A percentile compares a stretch with the other conserved stretches of the same genome.
These are phyloP conservation scores for Ceratocystis colombiana DNA, from an alignment of 2,329 filamentous ascomycete species.

Conservation along the genomic window DNA sequence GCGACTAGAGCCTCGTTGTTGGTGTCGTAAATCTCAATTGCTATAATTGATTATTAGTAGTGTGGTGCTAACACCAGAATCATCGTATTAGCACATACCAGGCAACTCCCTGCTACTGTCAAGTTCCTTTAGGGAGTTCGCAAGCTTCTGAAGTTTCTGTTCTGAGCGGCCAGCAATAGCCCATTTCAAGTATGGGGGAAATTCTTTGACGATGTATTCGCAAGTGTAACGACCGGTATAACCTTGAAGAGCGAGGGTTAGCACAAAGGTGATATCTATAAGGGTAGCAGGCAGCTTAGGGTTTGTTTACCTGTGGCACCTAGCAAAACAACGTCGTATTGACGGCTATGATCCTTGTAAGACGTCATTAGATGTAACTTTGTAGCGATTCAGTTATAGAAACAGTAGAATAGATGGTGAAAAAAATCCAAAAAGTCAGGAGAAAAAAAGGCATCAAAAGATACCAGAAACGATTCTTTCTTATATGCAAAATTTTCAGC, in stretches of 20 bases:
- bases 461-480: neutral
- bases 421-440: no score
- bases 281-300: neutral
- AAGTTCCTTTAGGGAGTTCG: slow-evolving; percentile 58
- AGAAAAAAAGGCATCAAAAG: neutral
- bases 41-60: slow-evolving; percentile 29
- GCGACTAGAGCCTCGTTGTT: slow-evolving; percentile 37
- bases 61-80: neutral
- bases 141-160: slow-evolving; percentile 60
- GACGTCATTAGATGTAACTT: slow-evolving; percentile 35
- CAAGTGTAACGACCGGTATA: slow-evolving; percentile 73
- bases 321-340: slow-evolving; percentile 49
- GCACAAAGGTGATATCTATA: neutral
- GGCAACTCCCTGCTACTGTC: slow-evolving; percentile 55
- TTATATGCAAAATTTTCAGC: neutral
- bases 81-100: slow-evolving; percentile 39
- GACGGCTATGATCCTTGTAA: slow-evolving; percentile 40
- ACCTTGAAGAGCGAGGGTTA: slow-evolving; percentile 38
- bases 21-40: slow-evolving; percentile 44
- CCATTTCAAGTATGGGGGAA: slow-evolving; percentile 75
- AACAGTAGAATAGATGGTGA: neutral
- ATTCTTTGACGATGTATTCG: slow-evolving; percentile 59
- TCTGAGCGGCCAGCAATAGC: slow-evolving; percentile 75
- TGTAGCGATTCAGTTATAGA: slow-evolving; percentile 2
- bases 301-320: slow-evolving; percentile 46